Evolutionary conservation across 495 filamentous ascomycete species (phyloP).

Genomic region (Penicillium bialowiezense): DNA sequence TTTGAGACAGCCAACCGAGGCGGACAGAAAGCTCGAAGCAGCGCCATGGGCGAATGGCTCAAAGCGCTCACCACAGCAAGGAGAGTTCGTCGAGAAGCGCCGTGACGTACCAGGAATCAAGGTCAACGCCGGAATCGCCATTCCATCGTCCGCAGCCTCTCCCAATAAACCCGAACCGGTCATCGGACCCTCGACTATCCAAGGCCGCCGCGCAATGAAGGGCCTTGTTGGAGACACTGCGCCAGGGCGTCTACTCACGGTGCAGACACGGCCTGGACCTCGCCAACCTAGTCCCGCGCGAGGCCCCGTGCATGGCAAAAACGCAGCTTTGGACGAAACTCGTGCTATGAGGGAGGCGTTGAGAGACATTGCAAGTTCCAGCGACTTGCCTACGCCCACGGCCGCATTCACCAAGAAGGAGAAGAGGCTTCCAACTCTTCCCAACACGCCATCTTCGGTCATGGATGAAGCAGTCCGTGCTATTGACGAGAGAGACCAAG

Average conservation of each 20-base stretch:
- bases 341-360: slow-evolving; percentile 6
- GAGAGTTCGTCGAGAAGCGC: slow-evolving; percentile 1
- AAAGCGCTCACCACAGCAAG: background rate
- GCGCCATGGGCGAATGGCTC: slow-evolving; percentile 5
- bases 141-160: slow-evolving; percentile 5
- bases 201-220: slow-evolving; percentile 35
- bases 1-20: slow-evolving; percentile 24
- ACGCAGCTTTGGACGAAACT: slow-evolving; percentile 8
- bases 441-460: slow-evolving; percentile 47
- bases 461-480: slow-evolving; percentile 47
- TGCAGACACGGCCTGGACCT: slow-evolving; percentile 23
- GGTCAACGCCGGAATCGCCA: slow-evolving; percentile 9
- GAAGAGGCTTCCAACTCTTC: slow-evolving; percentile 45
- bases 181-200: slow-evolving; percentile 23
- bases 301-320: slow-evolving; percentile 5
- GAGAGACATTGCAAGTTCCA: slow-evolving; percentile 6
- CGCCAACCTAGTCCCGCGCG: slow-evolving; percentile 5
- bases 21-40: slow-evolving; percentile 9
- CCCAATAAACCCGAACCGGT: background rate
- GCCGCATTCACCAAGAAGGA: slow-evolving; percentile 34
- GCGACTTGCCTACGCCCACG: slow-evolving; percentile 31
- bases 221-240: slow-evolving; percentile 15
- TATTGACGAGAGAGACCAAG: slow-evolving; percentile 36
- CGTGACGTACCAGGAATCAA: slow-evolving; percentile 20
- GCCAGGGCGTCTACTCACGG: slow-evolving; percentile 23